These are phyloP conservation scores for Physaria fendleri DNA, from an alignment of 345 rosid species.

Conservation along the genomic window DNA sequence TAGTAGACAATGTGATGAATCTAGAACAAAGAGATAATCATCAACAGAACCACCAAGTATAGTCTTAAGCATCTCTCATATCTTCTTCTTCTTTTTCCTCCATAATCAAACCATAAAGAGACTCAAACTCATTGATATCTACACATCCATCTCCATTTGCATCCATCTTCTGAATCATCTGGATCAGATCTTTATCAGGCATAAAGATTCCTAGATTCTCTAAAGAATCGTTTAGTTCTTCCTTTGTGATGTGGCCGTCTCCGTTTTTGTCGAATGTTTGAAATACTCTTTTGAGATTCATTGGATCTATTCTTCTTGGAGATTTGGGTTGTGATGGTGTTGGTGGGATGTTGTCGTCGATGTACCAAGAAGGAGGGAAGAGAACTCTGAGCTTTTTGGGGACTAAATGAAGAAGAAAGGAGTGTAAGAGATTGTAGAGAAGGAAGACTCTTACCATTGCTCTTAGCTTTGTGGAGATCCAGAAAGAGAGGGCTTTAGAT, in stretches of 20 bases:
- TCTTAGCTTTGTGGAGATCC: slow-evolving; percentile 27
- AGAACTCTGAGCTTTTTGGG: slow-evolving; percentile 49
- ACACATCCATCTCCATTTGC: slow-evolving; percentile 33
- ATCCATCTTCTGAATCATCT: slow-evolving; percentile 32
- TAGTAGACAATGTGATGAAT: slow-evolving; percentile 66
- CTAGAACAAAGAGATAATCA: slow-evolving; percentile 60
- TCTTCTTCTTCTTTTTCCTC: slow-evolving; percentile 30
- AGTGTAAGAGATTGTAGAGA: slow-evolving; percentile 41
- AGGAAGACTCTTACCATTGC: slow-evolving; percentile 39
- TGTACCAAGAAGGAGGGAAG: slow-evolving; percentile 38
- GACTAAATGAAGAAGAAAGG: slow-evolving; percentile 38
- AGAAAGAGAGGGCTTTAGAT: neutral
- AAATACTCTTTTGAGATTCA: slow-evolving; percentile 29
- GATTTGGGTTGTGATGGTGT: slow-evolving; percentile 2
- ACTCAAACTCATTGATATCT: slow-evolving; percentile 33
- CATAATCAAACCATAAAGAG: slow-evolving; percentile 21
- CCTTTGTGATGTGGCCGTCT: slow-evolving; percentile 31
- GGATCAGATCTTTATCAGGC: slow-evolving; percentile 29
- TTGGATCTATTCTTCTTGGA: slow-evolving; percentile 9
- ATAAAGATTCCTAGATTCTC: slow-evolving; percentile 34
- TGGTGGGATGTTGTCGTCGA: slow-evolving; percentile 16
- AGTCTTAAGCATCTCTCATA: slow-evolving; percentile 34
- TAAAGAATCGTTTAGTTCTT: slow-evolving; percentile 29
- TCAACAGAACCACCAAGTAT: slow-evolving; percentile 39
- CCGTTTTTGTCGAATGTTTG: slow-evolving; percentile 33